A percentile compares a stretch with the other conserved stretches of the same genome.
phyloP scores from a whole-genome alignment of 31 red algal species.

The Odonthalia washingtoniensis region DNA sequence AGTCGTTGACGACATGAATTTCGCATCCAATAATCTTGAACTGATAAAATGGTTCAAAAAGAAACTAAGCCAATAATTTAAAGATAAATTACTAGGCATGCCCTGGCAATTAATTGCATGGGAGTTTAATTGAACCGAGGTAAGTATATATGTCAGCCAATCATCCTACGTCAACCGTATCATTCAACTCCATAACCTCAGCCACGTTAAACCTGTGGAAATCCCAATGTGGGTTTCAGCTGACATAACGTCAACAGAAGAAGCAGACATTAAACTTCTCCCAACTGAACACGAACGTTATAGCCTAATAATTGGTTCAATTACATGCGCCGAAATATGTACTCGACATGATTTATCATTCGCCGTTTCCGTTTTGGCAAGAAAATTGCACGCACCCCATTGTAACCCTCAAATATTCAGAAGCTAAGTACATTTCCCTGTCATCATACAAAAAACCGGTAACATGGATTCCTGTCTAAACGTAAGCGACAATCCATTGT shows the following conservation, averaged over 20 bases:
- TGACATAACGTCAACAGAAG: not conserved
- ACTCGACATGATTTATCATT: not conserved
- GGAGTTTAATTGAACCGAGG: not conserved
- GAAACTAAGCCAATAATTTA: not conserved
- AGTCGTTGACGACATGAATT: conserved; percentile 15
- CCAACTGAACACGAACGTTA: not conserved
- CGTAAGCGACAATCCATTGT: not conserved
- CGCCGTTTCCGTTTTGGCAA: not conserved
- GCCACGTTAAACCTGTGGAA: not conserved
- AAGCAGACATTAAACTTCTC: not conserved
- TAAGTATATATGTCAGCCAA: not conserved
- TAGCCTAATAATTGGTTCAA: not conserved
- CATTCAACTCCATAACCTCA: not conserved
- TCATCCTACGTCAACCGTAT: not conserved
- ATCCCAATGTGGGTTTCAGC: not conserved
- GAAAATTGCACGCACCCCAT: not conserved
- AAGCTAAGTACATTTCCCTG: not conserved
- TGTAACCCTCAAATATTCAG: not conserved
- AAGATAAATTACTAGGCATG: conserved; percentile 9
- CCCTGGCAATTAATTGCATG: conserved; percentile 4
- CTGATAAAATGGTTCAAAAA: conserved; percentile 7
- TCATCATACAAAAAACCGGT: not conserved
- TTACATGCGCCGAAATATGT: not conserved
- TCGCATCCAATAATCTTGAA: not conserved
- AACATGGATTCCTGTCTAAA: not conserved